phyloP scores from a whole-genome alignment of 331 rosid genomes.

The Pyracantha coccinea region DNA sequence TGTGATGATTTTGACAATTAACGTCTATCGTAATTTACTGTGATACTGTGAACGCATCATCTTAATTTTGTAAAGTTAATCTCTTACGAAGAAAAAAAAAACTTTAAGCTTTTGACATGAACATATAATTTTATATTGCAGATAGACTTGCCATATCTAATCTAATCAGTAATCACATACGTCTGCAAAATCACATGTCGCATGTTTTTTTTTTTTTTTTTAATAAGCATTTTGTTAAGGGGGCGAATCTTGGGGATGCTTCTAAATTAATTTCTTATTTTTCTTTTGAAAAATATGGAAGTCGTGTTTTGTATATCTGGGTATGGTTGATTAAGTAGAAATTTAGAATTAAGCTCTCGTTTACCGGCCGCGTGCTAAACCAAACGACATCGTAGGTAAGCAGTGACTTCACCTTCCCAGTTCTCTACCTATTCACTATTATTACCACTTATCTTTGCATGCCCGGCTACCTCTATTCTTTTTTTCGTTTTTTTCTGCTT shows the following conservation, averaged over 20 bases:
- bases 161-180: neutral
- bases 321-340: too few species aligned
- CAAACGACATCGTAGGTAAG: neutral
- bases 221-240: too few species aligned
- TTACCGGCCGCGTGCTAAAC: neutral
- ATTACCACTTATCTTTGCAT: neutral
- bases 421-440: neutral
- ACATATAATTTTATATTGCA: too few species aligned
- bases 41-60: neutral
- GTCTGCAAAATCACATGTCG: neutral
- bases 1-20: rapidly evolving
- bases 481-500: too few species aligned
- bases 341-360: neutral
- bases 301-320: too few species aligned
- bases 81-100: neutral
- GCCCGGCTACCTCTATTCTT: neutral
- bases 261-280: too few species aligned
- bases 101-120: neutral
- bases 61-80: too few species aligned
- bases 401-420: conserved; percentile 22
- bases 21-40: too few species aligned
- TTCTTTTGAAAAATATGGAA: too few species aligned
- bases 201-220: conserved; percentile 1
- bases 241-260: too few species aligned
- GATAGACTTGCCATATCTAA: too few species aligned